Conservation (phyloP, 495 filamentous ascomycete genomes). For the Bathelium albidoporum region DNA sequence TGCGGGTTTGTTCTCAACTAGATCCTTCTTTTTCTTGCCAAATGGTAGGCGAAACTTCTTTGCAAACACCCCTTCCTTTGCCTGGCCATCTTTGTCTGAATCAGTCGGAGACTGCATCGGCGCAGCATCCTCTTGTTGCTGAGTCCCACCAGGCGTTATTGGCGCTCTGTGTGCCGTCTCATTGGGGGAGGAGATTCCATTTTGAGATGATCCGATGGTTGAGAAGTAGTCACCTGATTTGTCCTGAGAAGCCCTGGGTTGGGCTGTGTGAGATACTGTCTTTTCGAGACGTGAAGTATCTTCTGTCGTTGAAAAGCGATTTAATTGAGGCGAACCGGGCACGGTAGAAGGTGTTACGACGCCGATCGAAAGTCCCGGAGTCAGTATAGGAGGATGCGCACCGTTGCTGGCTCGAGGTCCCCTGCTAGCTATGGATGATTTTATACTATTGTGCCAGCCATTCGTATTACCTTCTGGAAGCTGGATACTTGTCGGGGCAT, state of each 20-base stretch:
- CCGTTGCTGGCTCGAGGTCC: conserved; percentile 60
- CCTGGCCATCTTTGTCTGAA: conserved; percentile 56
- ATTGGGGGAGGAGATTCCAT: conserved; percentile 7
- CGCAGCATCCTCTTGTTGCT: conserved; percentile 37
- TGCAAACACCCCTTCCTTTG: conserved; percentile 63
- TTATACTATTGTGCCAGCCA: conserved; percentile 35
- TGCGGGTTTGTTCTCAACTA: conserved; percentile 54
- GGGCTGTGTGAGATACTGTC: conserved; percentile 35
- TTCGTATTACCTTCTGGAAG: conserved; percentile 45
- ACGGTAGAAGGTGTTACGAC: conserved; percentile 55
- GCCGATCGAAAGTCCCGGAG: conserved; percentile 68
- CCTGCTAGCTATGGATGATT: conserved; percentile 41
- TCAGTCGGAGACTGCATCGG: conserved; percentile 47
- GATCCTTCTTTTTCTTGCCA: conserved; percentile 55
- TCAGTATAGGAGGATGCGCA: conserved; percentile 43
- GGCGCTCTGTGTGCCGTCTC: conserved; percentile 29
- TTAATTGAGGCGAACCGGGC: conserved; percentile 18
- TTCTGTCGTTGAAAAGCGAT: conserved; percentile 39
- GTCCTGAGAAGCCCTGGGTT: conserved; percentile 38
- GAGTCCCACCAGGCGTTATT: conserved; percentile 40
- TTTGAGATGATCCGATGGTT: conserved; percentile 9
- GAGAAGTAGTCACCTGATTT: conserved; percentile 60
- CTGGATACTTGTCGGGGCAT: conserved; percentile 56
- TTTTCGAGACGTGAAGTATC: conserved; percentile 38
- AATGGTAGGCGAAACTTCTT: conserved; percentile 78